Base-by-base conservation (phyloP, 2,329 filamentous ascomycete genomes). In the Rugonectria rugulosa region DNA sequence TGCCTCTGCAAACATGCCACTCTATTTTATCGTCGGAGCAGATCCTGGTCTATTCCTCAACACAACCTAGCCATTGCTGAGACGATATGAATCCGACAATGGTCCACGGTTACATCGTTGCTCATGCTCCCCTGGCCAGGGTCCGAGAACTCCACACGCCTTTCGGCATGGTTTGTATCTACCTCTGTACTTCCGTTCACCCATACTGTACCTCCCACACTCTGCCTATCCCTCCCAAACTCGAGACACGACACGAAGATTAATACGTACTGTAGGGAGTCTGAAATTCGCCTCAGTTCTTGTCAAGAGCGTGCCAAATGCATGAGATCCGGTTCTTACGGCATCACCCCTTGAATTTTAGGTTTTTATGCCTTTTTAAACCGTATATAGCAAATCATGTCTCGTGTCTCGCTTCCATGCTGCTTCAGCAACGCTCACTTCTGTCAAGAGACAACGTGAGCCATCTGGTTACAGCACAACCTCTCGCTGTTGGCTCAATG, bases 41-140 rank as follows among this genome's bases (percentile, higher is more conserved):
- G 51, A 51, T 50, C 58, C 58, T 54, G 46, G 53, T 11, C 32
- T n/a, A 7, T 52, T 46, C 21, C 36, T 53, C 27, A 48, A 54
- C 44, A 23, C 31, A 43, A 46, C 61, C 55, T 56, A 20, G 41
- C 63, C 37, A n/a, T 29, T 44, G 47, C 55, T 64, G 62, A 56
- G 59, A 64, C 62, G 59, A 51, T 38, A 44, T 51, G 56, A 48
- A 52, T 58, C 55, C 51, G 37, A 48, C 46, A 26, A 56, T 41
- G 36, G 46, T 36, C 41, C 41, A 60, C 54, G 50, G 62, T 60
- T 56, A 60, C 53, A 63, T 56, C 47, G 56, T 46, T 31, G 44
- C 31, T n/a, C 49, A 36, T 32, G 47, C 54, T 50, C 53, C 40
- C 53, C 53, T 56, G 15, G 41, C 53, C 36, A 47, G 59, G 53